Conservation (phyloP, 352 stramenopile species). For the Globisporangium abappressorium region DNA sequence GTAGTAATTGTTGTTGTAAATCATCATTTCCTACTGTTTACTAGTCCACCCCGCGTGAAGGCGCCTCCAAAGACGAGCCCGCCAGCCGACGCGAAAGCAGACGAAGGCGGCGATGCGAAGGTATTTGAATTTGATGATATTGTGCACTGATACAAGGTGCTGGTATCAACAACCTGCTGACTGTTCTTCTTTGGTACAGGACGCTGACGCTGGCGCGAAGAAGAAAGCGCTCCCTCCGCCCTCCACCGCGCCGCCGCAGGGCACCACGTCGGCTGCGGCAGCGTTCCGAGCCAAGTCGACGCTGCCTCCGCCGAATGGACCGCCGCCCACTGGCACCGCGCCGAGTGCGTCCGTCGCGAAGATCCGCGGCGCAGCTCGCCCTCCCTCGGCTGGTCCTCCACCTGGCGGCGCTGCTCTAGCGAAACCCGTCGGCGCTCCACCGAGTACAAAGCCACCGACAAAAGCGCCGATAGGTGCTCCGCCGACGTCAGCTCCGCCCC, state of each 20-base stretch:
- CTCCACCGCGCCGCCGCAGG: conserved; percentile 61
- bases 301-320: conserved; percentile 56
- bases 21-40: background rate
- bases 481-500: background rate
- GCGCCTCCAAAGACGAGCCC: conserved; percentile 39
- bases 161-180: background rate
- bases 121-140: background rate
- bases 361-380: conserved; percentile 58
- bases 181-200: background rate
- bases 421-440: conserved; percentile 24
- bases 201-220: conserved; percentile 26
- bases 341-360: conserved; percentile 71
- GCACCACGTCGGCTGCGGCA: conserved; percentile 48
- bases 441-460: conserved; percentile 12
- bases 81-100: conserved; percentile 33
- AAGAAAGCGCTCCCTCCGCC: conserved; percentile 69
- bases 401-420: conserved; percentile 23
- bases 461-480: conserved; percentile 1
- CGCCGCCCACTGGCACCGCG: conserved; percentile 38
- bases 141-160: background rate
- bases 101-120: conserved; percentile 7
- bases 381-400: conserved; percentile 35
- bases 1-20: background rate
- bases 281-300: conserved; percentile 66
- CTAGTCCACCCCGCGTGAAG: conserved; percentile 24